Conservation (phyloP, 495 filamentous ascomycete species). For the Neurospora sublineolata region DNA sequence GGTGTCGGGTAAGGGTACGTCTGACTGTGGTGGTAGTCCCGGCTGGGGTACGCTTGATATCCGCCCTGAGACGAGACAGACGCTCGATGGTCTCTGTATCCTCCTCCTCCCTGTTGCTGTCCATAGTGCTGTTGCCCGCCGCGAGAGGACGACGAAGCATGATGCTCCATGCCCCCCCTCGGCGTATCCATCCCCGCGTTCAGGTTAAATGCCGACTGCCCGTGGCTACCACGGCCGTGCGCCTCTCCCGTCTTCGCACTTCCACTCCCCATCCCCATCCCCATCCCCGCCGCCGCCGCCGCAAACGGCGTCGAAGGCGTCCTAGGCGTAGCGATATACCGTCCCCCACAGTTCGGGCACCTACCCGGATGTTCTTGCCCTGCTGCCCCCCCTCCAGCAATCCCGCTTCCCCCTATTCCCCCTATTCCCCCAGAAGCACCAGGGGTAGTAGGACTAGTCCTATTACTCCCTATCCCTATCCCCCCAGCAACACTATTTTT, state of each 20-base stretch:
- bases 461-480: background rate
- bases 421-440: background rate
- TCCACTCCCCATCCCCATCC: too few relatives aligned
- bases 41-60: background rate
- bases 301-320: conserved; percentile 43
- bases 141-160: background rate
- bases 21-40: background rate
- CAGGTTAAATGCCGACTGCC: background rate
- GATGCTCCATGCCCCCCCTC: background rate
- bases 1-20: background rate
- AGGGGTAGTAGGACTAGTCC: background rate
- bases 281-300: background rate
- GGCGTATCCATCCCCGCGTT: background rate
- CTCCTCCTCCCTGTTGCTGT: background rate
- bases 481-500: conserved; percentile 25
- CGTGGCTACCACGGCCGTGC: background rate
- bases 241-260: too few relatives aligned
- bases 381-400: conserved; percentile 7
- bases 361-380: conserved; percentile 39
- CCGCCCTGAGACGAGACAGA: background rate
- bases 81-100: background rate
- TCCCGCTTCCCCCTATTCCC: background rate
- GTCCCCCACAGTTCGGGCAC: conserved; percentile 52
- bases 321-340: conserved; percentile 47
- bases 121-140: background rate